Base-by-base conservation (phyloP, 495 filamentous ascomycete genomes). In the Bathelium albidoporum region DNA sequence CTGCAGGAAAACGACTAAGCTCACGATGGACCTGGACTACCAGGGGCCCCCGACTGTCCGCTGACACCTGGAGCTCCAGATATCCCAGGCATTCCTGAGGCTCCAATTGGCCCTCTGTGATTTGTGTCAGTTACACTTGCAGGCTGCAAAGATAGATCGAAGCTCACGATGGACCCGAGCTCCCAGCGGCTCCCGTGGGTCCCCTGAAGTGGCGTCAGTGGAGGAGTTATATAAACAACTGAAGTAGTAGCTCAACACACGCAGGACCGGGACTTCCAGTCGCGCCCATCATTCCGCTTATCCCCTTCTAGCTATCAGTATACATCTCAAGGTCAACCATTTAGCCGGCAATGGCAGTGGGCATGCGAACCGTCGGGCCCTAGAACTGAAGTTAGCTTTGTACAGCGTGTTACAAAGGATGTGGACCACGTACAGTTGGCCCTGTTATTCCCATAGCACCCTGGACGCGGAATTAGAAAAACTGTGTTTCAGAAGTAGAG, bases 21-120 rank as follows among this genome's bases (percentile, higher is more conserved):
- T 49, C n/a, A 49, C 43, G 43, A 49, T 10, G 43, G 43, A 49
- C 43, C 43, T 11, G 43, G 43, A 49, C 43, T 20, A 3, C 43
- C 43, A 49, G 43, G n/a, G 7, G 43, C 7, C 10, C 60, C 60
- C 10, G 16, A 20, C 12, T 26, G 31, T 43, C 61, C 61, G n/a
- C 44, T 31, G 10, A 31, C 60, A 26, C 60, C 60, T 26, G 36
- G 11, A 2, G 60, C 59, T 22, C 58, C 58, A 59, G 58, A 24
- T 10, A 32, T 26, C 10, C 58, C 55, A 31, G 55, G 26, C 32
- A 18, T 18, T 32, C 55, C 26, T 59, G 55, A 32, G 2, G 28
- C 14, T 32, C 55, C 49, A 22, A 5, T 55, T 55, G 49, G 49
- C 5, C 26, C n/a, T 29, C 34, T 39, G 14, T 39, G 5, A 14